Conservation (phyloP, 805 yeast species). For the Barnettozyma sucrosica region DNA sequence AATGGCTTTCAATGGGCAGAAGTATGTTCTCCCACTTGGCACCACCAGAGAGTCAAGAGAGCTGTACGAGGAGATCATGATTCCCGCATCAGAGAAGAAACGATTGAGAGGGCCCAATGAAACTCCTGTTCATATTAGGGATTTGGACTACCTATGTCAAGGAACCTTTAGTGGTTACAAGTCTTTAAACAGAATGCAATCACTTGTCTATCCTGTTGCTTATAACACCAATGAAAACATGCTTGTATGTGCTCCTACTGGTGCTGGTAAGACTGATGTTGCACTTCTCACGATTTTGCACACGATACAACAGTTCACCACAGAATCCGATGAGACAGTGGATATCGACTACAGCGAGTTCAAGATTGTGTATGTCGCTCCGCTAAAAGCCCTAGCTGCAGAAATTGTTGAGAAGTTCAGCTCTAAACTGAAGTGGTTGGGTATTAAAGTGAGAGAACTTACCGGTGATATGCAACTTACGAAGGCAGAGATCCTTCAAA, state of each 20-base stretch:
- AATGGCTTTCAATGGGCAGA: conserved; percentile 75
- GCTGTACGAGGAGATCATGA: conserved; percentile 71
- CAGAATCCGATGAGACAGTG: conserved; percentile 44
- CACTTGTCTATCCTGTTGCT: conserved; percentile 86
- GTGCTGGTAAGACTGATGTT: conserved; percentile 96
- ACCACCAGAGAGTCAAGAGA: conserved; percentile 60
- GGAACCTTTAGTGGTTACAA: conserved; percentile 80
- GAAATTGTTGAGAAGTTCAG: conserved; percentile 91
- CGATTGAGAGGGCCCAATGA: conserved; percentile 34
- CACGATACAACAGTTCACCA: conserved; percentile 66
- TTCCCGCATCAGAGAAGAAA: conserved; percentile 64
- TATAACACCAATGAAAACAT: conserved; percentile 90
- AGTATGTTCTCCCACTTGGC: conserved; percentile 74
- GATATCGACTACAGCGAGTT: conserved; percentile 78
- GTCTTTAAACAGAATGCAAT: conserved; percentile 80
- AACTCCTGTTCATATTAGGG: conserved; percentile 49
- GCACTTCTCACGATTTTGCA: conserved; percentile 78
- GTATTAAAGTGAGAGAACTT: conserved; percentile 78
- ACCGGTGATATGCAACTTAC: conserved; percentile 96
- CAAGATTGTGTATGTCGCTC: conserved; percentile 90
- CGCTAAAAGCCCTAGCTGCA: conserved; percentile 90
- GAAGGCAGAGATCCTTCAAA: conserved; percentile 66
- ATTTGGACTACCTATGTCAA: conserved; percentile 71
- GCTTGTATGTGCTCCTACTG: conserved; percentile 96
- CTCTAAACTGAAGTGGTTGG: conserved; percentile 74